Evolutionary conservation across 2,329 filamentous ascomycete genomes (phyloP).

Genomic region (Ophiostoma sp.): DNA sequence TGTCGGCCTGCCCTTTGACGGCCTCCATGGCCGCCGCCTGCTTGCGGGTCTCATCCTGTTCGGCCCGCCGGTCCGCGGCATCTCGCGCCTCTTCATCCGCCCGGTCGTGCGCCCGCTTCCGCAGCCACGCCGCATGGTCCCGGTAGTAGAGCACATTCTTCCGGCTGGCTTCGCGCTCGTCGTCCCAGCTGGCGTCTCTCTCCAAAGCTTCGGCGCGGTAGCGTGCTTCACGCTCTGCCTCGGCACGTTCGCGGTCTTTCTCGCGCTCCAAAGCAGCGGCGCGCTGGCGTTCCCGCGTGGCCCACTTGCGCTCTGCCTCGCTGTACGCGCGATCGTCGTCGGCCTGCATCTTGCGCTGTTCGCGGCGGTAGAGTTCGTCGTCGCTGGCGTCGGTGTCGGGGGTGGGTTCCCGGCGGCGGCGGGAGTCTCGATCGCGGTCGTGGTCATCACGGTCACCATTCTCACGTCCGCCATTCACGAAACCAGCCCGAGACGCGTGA

Average conservation of each 20-base stretch:
- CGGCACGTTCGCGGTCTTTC: slow-evolving; percentile 74
- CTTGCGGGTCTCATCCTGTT: slow-evolving; percentile 71
- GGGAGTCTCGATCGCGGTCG: neutral
- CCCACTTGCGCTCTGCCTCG: slow-evolving; percentile 86
- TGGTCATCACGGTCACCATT: slow-evolving; percentile 43
- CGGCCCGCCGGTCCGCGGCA: slow-evolving; percentile 76
- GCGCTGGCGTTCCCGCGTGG: slow-evolving; percentile 81
- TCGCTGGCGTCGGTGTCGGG: slow-evolving; percentile 88
- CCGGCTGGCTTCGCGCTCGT: slow-evolving; percentile 74
- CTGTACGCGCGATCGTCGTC: slow-evolving; percentile 79
- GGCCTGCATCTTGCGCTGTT: slow-evolving; percentile 67
- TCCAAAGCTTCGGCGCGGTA: slow-evolving; percentile 70
- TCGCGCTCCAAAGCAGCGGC: slow-evolving; percentile 85
- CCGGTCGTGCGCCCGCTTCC: slow-evolving; percentile 73
- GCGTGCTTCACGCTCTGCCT: slow-evolving; percentile 64
- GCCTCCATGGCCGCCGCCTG: slow-evolving; percentile 73
- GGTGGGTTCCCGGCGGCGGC: slow-evolving; percentile 45
- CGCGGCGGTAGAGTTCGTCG: slow-evolving; percentile 75
- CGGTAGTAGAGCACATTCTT: slow-evolving; percentile 82
- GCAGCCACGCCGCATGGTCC: slow-evolving; percentile 80
- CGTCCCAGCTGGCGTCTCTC: slow-evolving; percentile 72
- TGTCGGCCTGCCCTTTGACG: slow-evolving; percentile 81
- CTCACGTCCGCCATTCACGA: slow-evolving; percentile 63
- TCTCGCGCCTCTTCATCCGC: slow-evolving; percentile 74
- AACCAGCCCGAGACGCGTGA: slow-evolving; percentile 53